phyloP scores from a whole-genome alignment of 495 filamentous ascomycete species.

The Penicillium simplicissimum region DNA sequence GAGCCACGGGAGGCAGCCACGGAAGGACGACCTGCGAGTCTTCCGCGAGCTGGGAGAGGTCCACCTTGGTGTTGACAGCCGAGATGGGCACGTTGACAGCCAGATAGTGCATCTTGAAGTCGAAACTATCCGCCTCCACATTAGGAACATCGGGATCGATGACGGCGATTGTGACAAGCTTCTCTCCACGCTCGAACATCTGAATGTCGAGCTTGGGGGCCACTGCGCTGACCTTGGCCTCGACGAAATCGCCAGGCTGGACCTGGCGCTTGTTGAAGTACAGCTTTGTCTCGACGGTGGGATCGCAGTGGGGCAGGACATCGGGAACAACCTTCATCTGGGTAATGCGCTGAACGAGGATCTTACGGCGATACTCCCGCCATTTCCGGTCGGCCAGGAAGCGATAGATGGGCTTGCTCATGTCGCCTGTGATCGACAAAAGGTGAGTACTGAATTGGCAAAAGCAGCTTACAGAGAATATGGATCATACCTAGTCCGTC shows the following conservation, averaged over 20 bases:
- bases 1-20: constrained; percentile 82
- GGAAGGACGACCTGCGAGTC: constrained; percentile 68
- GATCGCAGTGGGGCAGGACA: constrained; percentile 81
- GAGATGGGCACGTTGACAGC: constrained; percentile 66
- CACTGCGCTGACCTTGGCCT: constrained; percentile 64
- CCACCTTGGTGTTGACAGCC: constrained; percentile 52
- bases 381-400: constrained; percentile 85
- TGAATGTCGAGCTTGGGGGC: constrained; percentile 78
- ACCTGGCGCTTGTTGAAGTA: constrained; percentile 69
- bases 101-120: constrained; percentile 80
- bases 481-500: constrained; percentile 73
- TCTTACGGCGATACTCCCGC: constrained; percentile 71
- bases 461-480: too few relatives aligned
- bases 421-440: constrained; percentile 66
- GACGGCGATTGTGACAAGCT: constrained; percentile 79
- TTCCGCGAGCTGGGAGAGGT: constrained; percentile 50
- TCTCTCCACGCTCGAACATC: constrained; percentile 76
- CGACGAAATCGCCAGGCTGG: constrained; percentile 75
- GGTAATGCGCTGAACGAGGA: constrained; percentile 82
- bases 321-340: constrained; percentile 93
- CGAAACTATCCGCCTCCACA: constrained; percentile 72
- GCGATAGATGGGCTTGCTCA: constrained; percentile 96
- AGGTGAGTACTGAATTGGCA: constrained; percentile 10
- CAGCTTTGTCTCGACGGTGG: constrained; percentile 73
- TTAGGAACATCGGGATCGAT: constrained; percentile 91